Conservation (phyloP, 169 alveolate species). For the Cryptosporidium felis region DNA sequence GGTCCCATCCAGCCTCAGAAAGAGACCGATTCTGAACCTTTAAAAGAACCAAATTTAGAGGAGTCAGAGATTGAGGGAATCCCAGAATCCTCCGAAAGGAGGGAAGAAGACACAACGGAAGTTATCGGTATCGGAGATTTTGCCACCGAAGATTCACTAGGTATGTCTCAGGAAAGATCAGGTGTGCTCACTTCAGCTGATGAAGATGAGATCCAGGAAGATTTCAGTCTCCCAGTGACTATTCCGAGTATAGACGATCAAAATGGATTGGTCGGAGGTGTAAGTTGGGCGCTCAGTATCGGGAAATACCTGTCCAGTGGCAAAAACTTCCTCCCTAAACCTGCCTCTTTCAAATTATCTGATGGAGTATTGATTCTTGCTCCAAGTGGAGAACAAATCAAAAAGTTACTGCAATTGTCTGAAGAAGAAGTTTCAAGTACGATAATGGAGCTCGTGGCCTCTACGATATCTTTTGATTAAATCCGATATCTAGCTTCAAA, state of each 20-base stretch:
- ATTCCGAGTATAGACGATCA: neutral
- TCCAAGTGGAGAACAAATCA: slow-evolving; percentile 19
- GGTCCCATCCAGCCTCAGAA: neutral
- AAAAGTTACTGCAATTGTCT: slow-evolving; percentile 1
- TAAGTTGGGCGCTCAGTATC: slow-evolving; percentile 4
- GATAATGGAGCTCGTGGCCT: neutral
- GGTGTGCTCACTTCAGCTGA: neutral
- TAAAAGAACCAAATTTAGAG: neutral
- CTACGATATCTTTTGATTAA: neutral
- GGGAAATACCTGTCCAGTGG: slow-evolving; percentile 11
- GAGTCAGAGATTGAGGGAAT: neutral
- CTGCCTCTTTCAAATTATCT: neutral
- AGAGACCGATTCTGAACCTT: neutral
- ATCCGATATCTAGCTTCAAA: neutral
- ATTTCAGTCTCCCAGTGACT: neutral
- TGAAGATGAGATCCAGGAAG: neutral
- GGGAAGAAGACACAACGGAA: neutral
- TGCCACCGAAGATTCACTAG: neutral
- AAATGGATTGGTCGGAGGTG: slow-evolving; percentile 18
- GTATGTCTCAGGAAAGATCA: neutral
- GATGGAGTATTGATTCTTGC: neutral
- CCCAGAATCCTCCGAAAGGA: neutral
- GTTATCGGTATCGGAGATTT: neutral
- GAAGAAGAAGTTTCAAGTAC: neutral
- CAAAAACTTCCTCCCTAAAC: neutral